Conservation (phyloP, 768 basidiomycete genomes). For the Mycena venus region DNA sequence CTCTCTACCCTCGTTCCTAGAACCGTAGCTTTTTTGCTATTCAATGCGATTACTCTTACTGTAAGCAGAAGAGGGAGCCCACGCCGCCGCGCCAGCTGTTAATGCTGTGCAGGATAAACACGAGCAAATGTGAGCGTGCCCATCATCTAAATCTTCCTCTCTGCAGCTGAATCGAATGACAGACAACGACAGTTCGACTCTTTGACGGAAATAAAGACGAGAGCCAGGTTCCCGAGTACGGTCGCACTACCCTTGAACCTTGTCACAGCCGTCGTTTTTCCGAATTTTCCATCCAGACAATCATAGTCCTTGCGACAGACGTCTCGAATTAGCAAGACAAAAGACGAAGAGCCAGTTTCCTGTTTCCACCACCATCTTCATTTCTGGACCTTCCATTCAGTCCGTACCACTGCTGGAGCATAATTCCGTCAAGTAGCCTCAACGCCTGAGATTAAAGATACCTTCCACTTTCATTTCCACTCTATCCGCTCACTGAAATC, state of each 20-base stretch:
- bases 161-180: neutral
- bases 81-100: too few species aligned
- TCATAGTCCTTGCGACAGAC: neutral
- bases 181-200: slow-evolving; percentile 3
- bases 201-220: slow-evolving; percentile 34
- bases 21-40: slow-evolving; percentile 2
- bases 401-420: neutral
- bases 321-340: neutral
- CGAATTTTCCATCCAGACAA: neutral
- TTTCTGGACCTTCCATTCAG: slow-evolving; percentile 6
- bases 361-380: neutral
- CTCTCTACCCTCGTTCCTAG: slow-evolving; percentile 1
- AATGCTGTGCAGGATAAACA: too few species aligned
- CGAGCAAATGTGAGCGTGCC: too few species aligned
- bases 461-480: too few species aligned
- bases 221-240: slow-evolving; percentile 26
- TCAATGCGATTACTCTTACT: neutral
- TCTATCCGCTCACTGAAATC: neutral
- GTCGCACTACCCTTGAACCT: neutral
- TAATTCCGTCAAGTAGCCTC: too few species aligned
- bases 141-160: neutral
- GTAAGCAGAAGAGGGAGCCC: too few species aligned
- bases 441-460: too few species aligned
- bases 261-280: slow-evolving; percentile 3
- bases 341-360: neutral